Conservation (phyloP, 257 asterid species). For the Datura wrightii region DNA sequence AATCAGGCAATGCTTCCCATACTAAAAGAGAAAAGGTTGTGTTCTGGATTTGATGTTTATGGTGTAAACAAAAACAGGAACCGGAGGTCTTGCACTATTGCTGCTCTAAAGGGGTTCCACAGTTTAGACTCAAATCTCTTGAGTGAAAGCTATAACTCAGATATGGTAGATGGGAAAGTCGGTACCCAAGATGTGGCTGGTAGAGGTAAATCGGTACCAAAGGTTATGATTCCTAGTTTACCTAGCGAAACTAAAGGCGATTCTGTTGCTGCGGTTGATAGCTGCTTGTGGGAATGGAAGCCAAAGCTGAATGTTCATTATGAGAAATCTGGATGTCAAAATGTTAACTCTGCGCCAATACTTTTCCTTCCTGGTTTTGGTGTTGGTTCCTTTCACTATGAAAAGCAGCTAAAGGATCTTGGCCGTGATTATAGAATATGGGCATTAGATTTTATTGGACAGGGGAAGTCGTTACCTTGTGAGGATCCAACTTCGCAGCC, state of each 20-base stretch:
- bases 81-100: slow-evolving; percentile 32
- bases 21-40: slow-evolving; percentile 38
- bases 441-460: slow-evolving; percentile 92
- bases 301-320: slow-evolving; percentile 81
- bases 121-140: slow-evolving; percentile 48
- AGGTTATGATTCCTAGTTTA: slow-evolving; percentile 76
- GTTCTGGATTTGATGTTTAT: slow-evolving; percentile 39
- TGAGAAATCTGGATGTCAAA: slow-evolving; percentile 75
- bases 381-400: slow-evolving; percentile 94
- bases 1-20: slow-evolving; percentile 39
- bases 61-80: slow-evolving; percentile 40
- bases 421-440: slow-evolving; percentile 80
- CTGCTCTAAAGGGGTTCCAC: slow-evolving; percentile 47
- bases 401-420: slow-evolving; percentile 88
- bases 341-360: slow-evolving; percentile 72
- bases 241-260: slow-evolving; percentile 66
- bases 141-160: slow-evolving; percentile 48
- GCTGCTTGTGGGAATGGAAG: slow-evolving; percentile 88
- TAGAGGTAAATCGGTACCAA: slow-evolving; percentile 52
- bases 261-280: slow-evolving; percentile 55
- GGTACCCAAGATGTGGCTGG: slow-evolving; percentile 41
- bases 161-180: slow-evolving; percentile 59
- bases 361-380: slow-evolving; percentile 98
- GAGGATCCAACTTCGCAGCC: slow-evolving; percentile 75
- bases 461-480: slow-evolving; percentile 81